Conservation (phyloP, 768 basidiomycete species). For the Russula lepida region DNA sequence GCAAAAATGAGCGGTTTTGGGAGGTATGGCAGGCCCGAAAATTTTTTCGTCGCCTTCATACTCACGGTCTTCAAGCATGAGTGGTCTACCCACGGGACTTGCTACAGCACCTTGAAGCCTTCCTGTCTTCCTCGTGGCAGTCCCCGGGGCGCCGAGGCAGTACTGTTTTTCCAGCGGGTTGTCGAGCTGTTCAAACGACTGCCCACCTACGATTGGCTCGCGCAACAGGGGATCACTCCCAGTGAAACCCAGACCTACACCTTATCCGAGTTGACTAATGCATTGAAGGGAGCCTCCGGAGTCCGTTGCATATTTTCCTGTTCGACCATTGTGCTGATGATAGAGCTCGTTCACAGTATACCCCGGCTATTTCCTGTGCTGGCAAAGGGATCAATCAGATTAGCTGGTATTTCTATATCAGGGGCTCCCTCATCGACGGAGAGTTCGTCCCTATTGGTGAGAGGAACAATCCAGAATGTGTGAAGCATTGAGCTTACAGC, state of each 20-base stretch:
- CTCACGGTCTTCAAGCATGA: constrained; percentile 40
- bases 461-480: constrained; percentile 14
- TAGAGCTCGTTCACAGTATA: constrained; percentile 23
- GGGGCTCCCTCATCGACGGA: constrained; percentile 63
- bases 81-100: constrained; percentile 62
- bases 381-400: constrained; percentile 35
- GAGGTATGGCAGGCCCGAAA: constrained; percentile 36
- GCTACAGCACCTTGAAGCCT: constrained; percentile 47
- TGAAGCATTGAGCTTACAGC: background rate
- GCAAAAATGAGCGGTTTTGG: constrained; percentile 59
- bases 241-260: constrained; percentile 49
- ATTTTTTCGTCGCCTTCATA: background rate
- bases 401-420: constrained; percentile 56
- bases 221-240: constrained; percentile 65
- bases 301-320: constrained; percentile 28
- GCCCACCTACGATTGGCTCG: constrained; percentile 68
- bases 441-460: constrained; percentile 50
- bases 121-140: constrained; percentile 55
- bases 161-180: constrained; percentile 54
- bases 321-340: constrained; percentile 1
- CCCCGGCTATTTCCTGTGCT: constrained; percentile 41
- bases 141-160: constrained; percentile 57
- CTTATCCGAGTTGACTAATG: constrained; percentile 43
- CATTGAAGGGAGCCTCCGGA: constrained; percentile 47
- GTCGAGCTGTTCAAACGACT: constrained; percentile 57